These are phyloP conservation scores for Microbotryum lychnidis-dioicae DNA, from an alignment of 1,284 basidiomycete species.

Conservation along the genomic window DNA sequence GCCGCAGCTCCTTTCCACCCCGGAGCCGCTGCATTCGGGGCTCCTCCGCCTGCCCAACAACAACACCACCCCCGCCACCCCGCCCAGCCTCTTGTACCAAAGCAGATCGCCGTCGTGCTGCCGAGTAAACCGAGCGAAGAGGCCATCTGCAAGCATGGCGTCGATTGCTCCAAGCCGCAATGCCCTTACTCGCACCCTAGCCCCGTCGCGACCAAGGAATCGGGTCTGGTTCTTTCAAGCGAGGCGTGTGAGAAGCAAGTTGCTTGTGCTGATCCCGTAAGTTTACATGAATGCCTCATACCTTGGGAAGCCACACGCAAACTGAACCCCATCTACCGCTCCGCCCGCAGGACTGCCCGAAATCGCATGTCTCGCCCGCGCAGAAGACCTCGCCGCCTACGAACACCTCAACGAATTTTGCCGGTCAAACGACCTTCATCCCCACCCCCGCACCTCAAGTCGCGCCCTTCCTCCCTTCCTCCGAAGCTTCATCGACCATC, in stretches of 20 bases:
- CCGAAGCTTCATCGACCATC: slow-evolving; percentile 33
- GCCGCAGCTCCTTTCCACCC: slow-evolving; percentile 11
- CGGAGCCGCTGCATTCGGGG: background rate
- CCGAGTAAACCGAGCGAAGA: slow-evolving; percentile 43
- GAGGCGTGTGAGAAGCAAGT: slow-evolving; percentile 78
- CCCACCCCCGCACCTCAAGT: background rate
- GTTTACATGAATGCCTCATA: slow-evolving; percentile 34
- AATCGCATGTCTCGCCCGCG: slow-evolving; percentile 33
- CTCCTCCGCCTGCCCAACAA: background rate
- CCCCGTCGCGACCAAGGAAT: slow-evolving; percentile 80
- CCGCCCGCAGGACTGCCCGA: slow-evolving; percentile 33
- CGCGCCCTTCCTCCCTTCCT: slow-evolving; percentile 8
- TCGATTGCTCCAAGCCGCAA: slow-evolving; percentile 76
- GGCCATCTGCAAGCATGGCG: slow-evolving; percentile 72
- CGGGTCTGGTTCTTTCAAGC: slow-evolving; percentile 83
- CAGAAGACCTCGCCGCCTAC: slow-evolving; percentile 21
- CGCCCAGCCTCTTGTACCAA: slow-evolving; percentile 8
- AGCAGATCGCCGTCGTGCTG: slow-evolving; percentile 33
- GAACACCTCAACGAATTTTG: background rate
- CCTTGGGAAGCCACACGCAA: slow-evolving; percentile 3
- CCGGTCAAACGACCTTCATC: background rate
- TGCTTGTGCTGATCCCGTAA: slow-evolving; percentile 65
- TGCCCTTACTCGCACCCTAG: slow-evolving; percentile 86
- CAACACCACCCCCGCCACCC: slow-evolving; percentile 9
- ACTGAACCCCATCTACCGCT: background rate